Evolutionary conservation across 2,329 filamentous ascomycete species (phyloP).

Genomic region (Cryphonectria carpinicola): DNA sequence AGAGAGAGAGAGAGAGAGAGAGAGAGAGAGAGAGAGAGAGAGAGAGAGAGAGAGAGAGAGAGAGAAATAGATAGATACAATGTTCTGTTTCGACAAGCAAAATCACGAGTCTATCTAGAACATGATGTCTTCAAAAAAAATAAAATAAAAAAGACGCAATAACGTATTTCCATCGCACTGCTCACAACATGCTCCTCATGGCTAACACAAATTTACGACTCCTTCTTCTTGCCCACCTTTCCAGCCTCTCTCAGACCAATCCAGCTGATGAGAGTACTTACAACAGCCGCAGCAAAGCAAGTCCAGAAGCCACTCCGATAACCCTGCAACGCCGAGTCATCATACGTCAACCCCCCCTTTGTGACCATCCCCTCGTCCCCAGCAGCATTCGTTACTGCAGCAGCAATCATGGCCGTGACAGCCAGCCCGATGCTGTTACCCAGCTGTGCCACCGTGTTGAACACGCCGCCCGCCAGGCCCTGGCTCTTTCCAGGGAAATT

Average conservation of each 20-base stretch:
- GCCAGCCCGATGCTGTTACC: slow-evolving; percentile 58
- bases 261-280: slow-evolving; percentile 28
- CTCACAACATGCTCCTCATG: background rate
- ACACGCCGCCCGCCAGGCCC: slow-evolving; percentile 62
- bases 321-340: slow-evolving; percentile 49
- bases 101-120: too few species aligned
- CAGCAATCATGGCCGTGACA: slow-evolving; percentile 52
- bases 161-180: background rate
- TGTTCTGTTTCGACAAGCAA: background rate
- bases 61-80: too few species aligned
- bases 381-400: slow-evolving; percentile 47
- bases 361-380: slow-evolving; percentile 27
- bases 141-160: background rate
- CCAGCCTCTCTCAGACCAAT: slow-evolving; percentile 6
- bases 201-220: background rate
- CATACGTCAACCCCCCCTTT: slow-evolving; percentile 18
- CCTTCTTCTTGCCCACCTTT: slow-evolving; percentile 8
- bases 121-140: too few species aligned
- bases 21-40: too few species aligned
- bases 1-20: too few species aligned
- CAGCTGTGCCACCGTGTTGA: slow-evolving; percentile 62
- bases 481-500: slow-evolving; percentile 57
- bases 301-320: slow-evolving; percentile 58
- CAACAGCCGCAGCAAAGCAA: slow-evolving; percentile 49
- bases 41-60: too few species aligned